A percentile compares a stretch with the other conserved stretches of the same genome.
Conservation (phyloP, 2,329 filamentous ascomycete genomes). For the Cadophora gregata region DNA sequence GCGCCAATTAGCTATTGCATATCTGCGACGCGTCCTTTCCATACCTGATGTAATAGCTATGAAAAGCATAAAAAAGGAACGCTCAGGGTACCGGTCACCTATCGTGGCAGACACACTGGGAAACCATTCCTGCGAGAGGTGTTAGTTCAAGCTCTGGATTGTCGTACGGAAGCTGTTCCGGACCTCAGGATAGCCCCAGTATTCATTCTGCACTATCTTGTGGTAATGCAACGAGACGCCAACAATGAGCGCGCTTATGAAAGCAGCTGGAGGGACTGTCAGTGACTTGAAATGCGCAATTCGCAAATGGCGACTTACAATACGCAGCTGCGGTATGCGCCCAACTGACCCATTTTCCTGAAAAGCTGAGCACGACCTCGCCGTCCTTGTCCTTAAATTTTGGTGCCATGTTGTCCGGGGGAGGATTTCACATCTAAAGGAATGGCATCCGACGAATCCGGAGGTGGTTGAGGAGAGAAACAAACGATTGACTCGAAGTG, state of each 20-base stretch:
- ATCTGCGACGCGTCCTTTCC: slow-evolving; percentile 30
- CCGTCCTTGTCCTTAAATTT: slow-evolving; percentile 67
- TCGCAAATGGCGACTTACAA: slow-evolving; percentile 54
- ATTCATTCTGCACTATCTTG: slow-evolving; percentile 98
- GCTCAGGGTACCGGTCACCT: slow-evolving; percentile 94
- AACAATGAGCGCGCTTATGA: slow-evolving; percentile 83
- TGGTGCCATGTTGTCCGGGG: slow-evolving; percentile 48
- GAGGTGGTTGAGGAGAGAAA: slow-evolving; percentile 25
- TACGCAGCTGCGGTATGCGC: slow-evolving; percentile 86
- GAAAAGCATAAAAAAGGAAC: slow-evolving; percentile 96
- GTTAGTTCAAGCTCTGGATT: not conserved
- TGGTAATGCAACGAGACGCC: slow-evolving; percentile 85
- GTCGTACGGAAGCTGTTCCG: not conserved
- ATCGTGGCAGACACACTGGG: slow-evolving; percentile 96
- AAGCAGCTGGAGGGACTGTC: slow-evolving; percentile 65
- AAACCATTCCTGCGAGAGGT: slow-evolving; percentile 77
- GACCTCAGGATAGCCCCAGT: slow-evolving; percentile 83
- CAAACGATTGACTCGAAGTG: slow-evolving; percentile 26
- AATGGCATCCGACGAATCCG: slow-evolving; percentile 39
- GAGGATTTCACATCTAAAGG: slow-evolving; percentile 41
- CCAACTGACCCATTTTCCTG: slow-evolving; percentile 90
- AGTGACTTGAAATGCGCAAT: slow-evolving; percentile 20
- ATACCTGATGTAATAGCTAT: slow-evolving; percentile 92
- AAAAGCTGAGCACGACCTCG: slow-evolving; percentile 68
- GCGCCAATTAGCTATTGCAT: slow-evolving; percentile 28